Evolutionary conservation across 306 rosid species (phyloP), one percentile per base, ranked within the genome.

Genomic region (Quercus rubra): DNA sequence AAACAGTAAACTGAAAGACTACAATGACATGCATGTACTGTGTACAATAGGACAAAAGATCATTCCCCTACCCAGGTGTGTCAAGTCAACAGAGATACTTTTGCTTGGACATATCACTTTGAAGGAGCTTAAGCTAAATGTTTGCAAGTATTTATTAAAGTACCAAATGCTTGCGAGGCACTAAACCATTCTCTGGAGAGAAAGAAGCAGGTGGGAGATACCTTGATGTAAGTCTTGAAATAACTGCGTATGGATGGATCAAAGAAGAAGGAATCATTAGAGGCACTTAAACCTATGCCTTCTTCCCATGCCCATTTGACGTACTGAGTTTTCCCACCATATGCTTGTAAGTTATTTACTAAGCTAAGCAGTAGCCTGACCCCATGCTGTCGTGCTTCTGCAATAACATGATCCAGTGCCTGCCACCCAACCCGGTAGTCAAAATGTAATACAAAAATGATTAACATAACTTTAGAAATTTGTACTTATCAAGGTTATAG

Each of bases 231-330:
- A 77, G 86, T 84, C 88, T 89, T 95, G 91, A 93, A 95, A 86
- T 95, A 90, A 73, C 63, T 83, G 38, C 94, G 94, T 46, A 93
- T 91, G 19, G 97, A 86, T 43, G 99, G 98, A 82, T 95, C 99
- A 61, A 86, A 95, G 87, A 95, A 95, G 94, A 95, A 95, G 73
- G 99, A 95, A 88, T 95, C 99, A 64, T 95, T 93, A 35, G 98
- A 95, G 0, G 98, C 85, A 61, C 99, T 93, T 84, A 95, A 76
- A 64, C 97, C 97, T 52, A 91, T 86, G 55, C 99, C 99, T 75
- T 95, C 99, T 79, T 91, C 89, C 99, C 98, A 95, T 54, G 99
- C 99, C 99, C 99, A 95, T 81, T 93, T 89, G 52, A 95, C 99
- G 78, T 95, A 95, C 84, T 90, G 94, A 84, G 93, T 86, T 92